Base-by-base conservation (phyloP, 2,329 filamentous ascomycete genomes). In the Botrytis squamosa region DNA sequence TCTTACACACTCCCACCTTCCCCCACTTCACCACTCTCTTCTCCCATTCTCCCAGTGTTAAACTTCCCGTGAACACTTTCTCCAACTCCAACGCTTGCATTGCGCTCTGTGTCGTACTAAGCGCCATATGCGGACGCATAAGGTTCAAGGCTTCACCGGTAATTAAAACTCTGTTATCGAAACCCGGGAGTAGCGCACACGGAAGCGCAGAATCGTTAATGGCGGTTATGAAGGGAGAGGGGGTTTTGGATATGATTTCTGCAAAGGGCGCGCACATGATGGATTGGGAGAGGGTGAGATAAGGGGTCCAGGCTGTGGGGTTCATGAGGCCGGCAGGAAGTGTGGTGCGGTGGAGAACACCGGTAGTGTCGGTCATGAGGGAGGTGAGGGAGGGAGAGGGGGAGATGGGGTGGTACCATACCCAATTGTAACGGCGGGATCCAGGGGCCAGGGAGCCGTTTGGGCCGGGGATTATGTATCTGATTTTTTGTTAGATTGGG, bases 41-140 rank as follows among this genome's bases (percentile, higher is more conserved):
- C 29, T 73, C 42, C 74, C 74, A 71, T 7, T 76, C 46, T 3
- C 64, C 44, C 6, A 72, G 8, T 6, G 36, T 59, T 1, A 78
- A 74, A n/a, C 76, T 69, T 5, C 75, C 75, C 20, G 46, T 72
- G 8, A 76, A 73, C 3, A 74, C 62, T 12, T 73, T 69, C 64
- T 75, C 74, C 16, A 79, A 22, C 29, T 76, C 33, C 22, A 79
- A 33, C 5, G 78, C 78, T 74, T 82, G 75, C 63, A 77, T 77
- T 1, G 81, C 82, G 20, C 81, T 81, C 75, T 86, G 84, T 16
- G 81, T 83, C 1, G 84, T 85, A 38, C 83, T 84, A 5, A 82
- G 81, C 8, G 84, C 84, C 3, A 84, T 83, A 75, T 86, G 85
- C 5, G 85, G 84, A 6, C 85, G 76, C 70, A 86, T 85, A 0